Evolutionary conservation across 2,329 filamentous ascomycete genomes (phyloP), one percentile per base, ranked within the genome.

Genomic region (Fusarium liriodendri): DNA sequence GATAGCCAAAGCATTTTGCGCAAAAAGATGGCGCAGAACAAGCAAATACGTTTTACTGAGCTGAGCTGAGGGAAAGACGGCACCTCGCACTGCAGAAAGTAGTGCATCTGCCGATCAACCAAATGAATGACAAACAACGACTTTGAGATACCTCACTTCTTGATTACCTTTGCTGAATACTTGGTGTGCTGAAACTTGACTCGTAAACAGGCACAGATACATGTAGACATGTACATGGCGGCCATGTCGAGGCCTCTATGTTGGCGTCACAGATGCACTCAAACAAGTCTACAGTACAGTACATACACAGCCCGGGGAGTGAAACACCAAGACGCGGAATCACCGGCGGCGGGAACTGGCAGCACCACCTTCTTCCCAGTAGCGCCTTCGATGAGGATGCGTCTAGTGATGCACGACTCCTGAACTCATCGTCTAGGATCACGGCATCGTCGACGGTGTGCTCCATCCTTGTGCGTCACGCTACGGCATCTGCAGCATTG

Each of bases 91-190:
- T 52, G 47, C 47, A 32, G 25, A 58, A 50, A 47, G 62, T 50
- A 69, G 72, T 74, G 69, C 72, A 69, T 70, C 38, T 75, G 72
- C 62, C 69, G 69, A 69, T 75, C 66, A 73, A 67, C 50, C 66
- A 67, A 47, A 75, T 75, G 72, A 74, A 75, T 72, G 65, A 72
- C 33, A 45, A 37, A 67, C 62, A 38, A 74, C 16, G 37, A 52
- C 16, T 64, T 45, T 65, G 63, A 74, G 72, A 75, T 73, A 60
- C 47, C 64, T 74, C 64, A 74, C 64, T 64, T 42, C 45, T 50
- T 50, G 45, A 32, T 10, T 32, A 32, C 29, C 29, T 1, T 4
- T 8, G 29, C 29, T 32, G 29, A 32, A 32, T 32, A 32, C 45
- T 50, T 50, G 45, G 8, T 52, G 25, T 50, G 45, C 5, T 52